Base-by-base conservation (phyloP, 768 basidiomycete species). In the Leccinum barrowsii region DNA sequence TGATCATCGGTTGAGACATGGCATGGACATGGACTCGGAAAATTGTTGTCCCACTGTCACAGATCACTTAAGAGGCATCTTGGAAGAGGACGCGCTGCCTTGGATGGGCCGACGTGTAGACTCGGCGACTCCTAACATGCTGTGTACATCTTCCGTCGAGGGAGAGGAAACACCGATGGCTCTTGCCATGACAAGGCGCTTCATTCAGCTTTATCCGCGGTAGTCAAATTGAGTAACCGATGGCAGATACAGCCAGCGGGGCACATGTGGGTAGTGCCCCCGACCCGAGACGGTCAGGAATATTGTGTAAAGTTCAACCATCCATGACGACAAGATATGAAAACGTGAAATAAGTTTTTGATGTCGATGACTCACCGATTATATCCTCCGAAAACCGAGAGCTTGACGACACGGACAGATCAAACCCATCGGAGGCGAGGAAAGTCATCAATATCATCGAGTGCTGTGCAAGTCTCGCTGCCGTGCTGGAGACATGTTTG, bases 1-100 rank as follows among this genome's bases (percentile, higher is more conserved):
- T 82, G 59, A 90, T 85, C 50, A 76, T 72, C 12, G 85, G 82
- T 53, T 76, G 75, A 55, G 78, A 70, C 78, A 80, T 79, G 50
- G 55, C 51, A 22, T 44, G 52, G 11, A 46, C 34, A 49, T 12
- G 42, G 30, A 50, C 4, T 37, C 19, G 19, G 47, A 22, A 44
- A 17, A 17, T n/a, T 19, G 50, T 35, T 37, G 3, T 17, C 26
- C 28, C 51, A 35, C 35, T 22, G 19, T 46, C 50, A 44, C 46
- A 44, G 24, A 55, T 42, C 48, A 56, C 37, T 65, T 70, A 62
- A 62, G 48, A 62, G 57, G 44, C 10, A 30, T 15, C 11, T 44
- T 44, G 21, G 22, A 51, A 52, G 11, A 42, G 35, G 48, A 28
- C 47, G 26, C 56, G 55, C 47, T 55, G 17, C 34, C 32, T 47